Evolutionary conservation across 2,329 filamentous ascomycete genomes (phyloP).

Genomic region (Coniochaeta hoffmannii): DNA sequence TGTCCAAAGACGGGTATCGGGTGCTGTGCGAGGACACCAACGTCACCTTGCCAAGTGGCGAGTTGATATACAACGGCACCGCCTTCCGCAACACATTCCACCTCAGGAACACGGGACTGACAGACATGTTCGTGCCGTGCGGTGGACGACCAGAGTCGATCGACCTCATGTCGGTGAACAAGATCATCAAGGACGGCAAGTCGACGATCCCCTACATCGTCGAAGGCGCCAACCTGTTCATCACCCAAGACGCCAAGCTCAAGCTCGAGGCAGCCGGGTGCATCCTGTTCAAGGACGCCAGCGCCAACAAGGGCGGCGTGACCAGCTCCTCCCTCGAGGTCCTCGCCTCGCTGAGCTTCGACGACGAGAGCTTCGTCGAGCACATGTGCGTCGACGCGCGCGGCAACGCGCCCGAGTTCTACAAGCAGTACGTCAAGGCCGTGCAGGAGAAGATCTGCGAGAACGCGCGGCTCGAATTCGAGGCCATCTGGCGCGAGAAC

Average conservation of each 20-base stretch:
- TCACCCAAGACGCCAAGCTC: slow-evolving; percentile 96
- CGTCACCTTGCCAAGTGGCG: slow-evolving; percentile 78
- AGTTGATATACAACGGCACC: slow-evolving; percentile 83
- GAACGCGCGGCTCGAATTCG: slow-evolving; percentile 90
- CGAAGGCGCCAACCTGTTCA: slow-evolving; percentile 96
- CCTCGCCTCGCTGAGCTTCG: slow-evolving; percentile 86
- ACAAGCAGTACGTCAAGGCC: slow-evolving; percentile 83
- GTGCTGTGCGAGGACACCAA: slow-evolving; percentile 89
- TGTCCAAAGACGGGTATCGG: slow-evolving; percentile 83
- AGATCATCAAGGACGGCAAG: slow-evolving; percentile 87
- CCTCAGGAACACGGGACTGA: slow-evolving; percentile 66
- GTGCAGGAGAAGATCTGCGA: slow-evolving; percentile 87
- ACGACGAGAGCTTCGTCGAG: slow-evolving; percentile 78
- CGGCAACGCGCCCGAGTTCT: slow-evolving; percentile 80
- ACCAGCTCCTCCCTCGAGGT: slow-evolving; percentile 97
- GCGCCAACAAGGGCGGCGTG: slow-evolving; percentile 96
- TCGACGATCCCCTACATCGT: slow-evolving; percentile 87
- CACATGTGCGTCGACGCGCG: slow-evolving; percentile 82
- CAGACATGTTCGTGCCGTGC: slow-evolving; percentile 90
- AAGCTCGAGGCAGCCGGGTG: slow-evolving; percentile 92
- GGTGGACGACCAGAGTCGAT: slow-evolving; percentile 96
- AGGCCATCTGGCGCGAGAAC: slow-evolving; percentile 96
- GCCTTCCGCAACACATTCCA: slow-evolving; percentile 98
- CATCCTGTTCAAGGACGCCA: slow-evolving; percentile 94
- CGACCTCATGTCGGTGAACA: slow-evolving; percentile 78